These are phyloP conservation scores for Colletotrichum lini DNA, from an alignment of 2,329 filamentous ascomycete genomes.

Conservation along the genomic window DNA sequence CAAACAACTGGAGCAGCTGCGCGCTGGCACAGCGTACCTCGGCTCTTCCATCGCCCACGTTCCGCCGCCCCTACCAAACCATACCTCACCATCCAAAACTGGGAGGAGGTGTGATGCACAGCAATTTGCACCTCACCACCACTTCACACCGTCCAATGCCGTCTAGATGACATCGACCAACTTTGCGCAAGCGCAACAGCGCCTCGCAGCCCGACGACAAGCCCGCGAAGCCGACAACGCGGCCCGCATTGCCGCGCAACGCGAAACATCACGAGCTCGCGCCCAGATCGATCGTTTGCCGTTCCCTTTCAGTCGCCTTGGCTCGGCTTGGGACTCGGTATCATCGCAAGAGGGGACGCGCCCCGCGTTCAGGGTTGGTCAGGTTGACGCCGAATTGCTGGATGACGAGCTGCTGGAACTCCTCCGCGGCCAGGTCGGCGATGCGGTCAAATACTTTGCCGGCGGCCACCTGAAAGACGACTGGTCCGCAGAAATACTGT, in stretches of 20 bases:
- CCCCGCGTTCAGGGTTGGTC: constrained; percentile 92
- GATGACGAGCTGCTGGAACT: constrained; percentile 94
- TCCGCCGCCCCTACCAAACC: constrained; percentile 5
- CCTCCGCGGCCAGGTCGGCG: constrained; percentile 86
- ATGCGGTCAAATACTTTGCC: constrained; percentile 89
- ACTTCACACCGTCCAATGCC: constrained; percentile 47
- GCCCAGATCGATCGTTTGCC: constrained; percentile 71
- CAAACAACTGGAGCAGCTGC: not conserved
- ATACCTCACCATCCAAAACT: constrained; percentile 13
- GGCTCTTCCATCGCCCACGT: constrained; percentile 22
- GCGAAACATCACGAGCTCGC: constrained; percentile 68
- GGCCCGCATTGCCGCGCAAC: constrained; percentile 66
- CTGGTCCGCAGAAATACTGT: constrained; percentile 87
- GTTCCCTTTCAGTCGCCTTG: constrained; percentile 73
- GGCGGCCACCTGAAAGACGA: constrained; percentile 83
- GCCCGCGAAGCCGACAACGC: constrained; percentile 79
- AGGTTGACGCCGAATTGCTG: constrained; percentile 94
- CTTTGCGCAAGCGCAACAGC: constrained; percentile 91
- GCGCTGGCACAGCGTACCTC: constrained; percentile 29
- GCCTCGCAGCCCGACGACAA: constrained; percentile 84
- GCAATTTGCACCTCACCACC: constrained; percentile 29
- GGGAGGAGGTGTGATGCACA: constrained; percentile 32
- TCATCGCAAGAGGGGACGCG: constrained; percentile 83
- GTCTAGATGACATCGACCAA: constrained; percentile 68
- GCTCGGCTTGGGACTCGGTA: constrained; percentile 77